Conservation (phyloP, 2,329 filamentous ascomycete genomes). For the Calonectria hawksworthii region DNA sequence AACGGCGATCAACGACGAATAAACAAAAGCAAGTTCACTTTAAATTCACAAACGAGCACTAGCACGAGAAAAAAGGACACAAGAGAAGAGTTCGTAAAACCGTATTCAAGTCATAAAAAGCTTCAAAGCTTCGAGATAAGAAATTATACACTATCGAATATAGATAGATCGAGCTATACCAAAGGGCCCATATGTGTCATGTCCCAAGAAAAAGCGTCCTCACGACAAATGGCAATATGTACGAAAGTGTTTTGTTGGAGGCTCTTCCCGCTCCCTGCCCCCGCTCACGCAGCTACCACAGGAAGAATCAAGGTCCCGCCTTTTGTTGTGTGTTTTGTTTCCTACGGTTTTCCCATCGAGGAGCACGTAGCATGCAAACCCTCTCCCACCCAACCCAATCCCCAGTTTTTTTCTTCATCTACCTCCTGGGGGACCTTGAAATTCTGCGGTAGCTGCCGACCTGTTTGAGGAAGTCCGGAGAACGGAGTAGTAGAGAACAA, state of each 20-base stretch:
- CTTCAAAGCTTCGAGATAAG: constrained; percentile 37
- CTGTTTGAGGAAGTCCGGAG: constrained; percentile 18
- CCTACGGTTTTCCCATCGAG: constrained; percentile 26
- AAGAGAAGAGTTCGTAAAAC: neutral
- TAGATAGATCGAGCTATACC: constrained; percentile 50
- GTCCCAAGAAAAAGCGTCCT: constrained; percentile 40
- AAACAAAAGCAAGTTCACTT: neutral
- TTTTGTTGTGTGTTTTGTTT: constrained; percentile 13
- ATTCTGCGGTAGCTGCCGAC: constrained; percentile 37
- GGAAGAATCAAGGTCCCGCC: constrained; percentile 42
- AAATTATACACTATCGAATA: constrained; percentile 57
- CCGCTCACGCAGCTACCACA: constrained; percentile 42
- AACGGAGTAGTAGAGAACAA: constrained; percentile 11
- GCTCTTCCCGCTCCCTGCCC: constrained; percentile 19
- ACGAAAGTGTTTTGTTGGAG: constrained; percentile 40
- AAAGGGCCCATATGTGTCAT: constrained; percentile 40
- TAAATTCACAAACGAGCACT: too few relatives aligned
- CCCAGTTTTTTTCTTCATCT: constrained; percentile 5
- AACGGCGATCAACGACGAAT: neutral
- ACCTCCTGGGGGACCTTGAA: constrained; percentile 36
- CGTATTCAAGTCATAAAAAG: constrained; percentile 26
- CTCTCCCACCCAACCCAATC: constrained; percentile 20
- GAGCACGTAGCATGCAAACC: constrained; percentile 26
- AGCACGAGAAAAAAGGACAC: neutral
- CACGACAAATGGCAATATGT: constrained; percentile 41